These are phyloP conservation scores for Agarophyton chilense DNA, from an alignment of 23 red algal species.

Conservation along the genomic window DNA sequence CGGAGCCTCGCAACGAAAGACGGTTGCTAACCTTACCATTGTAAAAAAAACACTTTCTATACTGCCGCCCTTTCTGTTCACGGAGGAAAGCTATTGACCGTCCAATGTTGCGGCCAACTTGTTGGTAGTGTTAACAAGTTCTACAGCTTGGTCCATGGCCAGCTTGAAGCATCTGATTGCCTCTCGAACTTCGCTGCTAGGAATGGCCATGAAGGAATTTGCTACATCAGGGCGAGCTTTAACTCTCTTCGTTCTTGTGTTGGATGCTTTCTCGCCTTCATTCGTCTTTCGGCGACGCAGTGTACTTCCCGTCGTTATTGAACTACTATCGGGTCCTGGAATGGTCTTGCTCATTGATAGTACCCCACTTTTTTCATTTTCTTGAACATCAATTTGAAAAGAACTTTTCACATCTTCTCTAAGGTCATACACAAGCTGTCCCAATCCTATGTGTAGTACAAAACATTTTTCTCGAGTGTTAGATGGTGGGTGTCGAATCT, in stretches of 20 bases:
- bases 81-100: neutral
- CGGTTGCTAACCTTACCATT: no score
- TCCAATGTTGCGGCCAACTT: conserved; percentile 23
- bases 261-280: neutral
- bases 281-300: conserved; percentile 7
- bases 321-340: neutral
- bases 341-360: conserved; percentile 18
- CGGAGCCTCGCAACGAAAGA: no score
- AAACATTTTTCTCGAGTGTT: neutral
- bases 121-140: conserved; percentile 41
- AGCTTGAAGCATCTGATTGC: conserved; percentile 58
- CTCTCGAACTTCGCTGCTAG: conserved; percentile 52
- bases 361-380: conserved; percentile 9
- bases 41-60: no score
- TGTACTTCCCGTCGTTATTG: neutral
- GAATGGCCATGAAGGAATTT: conserved; percentile 46
- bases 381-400: conserved; percentile 18
- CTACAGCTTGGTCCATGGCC: conserved; percentile 52
- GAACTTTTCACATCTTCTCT: conserved; percentile 16
- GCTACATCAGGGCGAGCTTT: neutral
- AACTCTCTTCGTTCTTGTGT: neutral
- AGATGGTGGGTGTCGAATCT: neutral
- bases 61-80: no score
- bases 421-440: conserved; percentile 41
- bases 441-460: neutral